Base-by-base conservation (phyloP, 768 basidiomycete species). In the Gyrodon lividus region DNA sequence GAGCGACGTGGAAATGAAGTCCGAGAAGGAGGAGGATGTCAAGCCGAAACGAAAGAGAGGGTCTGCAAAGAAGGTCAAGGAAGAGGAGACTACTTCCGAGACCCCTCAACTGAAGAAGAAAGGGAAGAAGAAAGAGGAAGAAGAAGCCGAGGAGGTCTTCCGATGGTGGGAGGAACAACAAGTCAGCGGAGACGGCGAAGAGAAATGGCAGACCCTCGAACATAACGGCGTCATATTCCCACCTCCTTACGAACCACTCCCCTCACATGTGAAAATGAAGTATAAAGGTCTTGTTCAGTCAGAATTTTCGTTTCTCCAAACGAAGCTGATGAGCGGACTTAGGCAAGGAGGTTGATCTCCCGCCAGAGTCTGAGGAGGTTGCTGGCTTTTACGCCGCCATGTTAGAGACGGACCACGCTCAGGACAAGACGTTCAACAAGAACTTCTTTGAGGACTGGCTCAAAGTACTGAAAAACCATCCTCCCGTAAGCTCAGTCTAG, bases 171-270 rank as follows among this genome's bases (percentile, higher is more conserved):
- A 93, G 61, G 70, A 76, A 53, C 73, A 80, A 59, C 79, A 87
- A 57, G 77, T 75, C 26, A 81, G 88, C 51, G 83, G 82, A 47
- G 91, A 93, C 63, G 89, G 83, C 10, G 77, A 83, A 34, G 74
- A 83, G 50, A 97, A 98, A 70, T 99, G 97, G 97, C 81, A 82
- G 55, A 97, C 92, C n/a, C 79, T 99, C 46, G 87, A 92, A 63
- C 97, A 99, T 71, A 84, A 81, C 58, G 97, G 95, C 44, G 94
- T 99, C 34, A 79, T 94, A 56, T 99, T 99, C 72, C 97, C 97
- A 55, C 92, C 92, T 43, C 87, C 94, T 3, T 99, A 99, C 67
- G 86, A 92, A 61, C 80, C 88, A 7, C 74, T 97, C 48, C 93
- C 97, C 2, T 70, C 76, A 7, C 62, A 83, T 63, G 82, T 97